Base-by-base conservation (phyloP, 306 rosid genomes). In the Adenanthera pavonina region DNA sequence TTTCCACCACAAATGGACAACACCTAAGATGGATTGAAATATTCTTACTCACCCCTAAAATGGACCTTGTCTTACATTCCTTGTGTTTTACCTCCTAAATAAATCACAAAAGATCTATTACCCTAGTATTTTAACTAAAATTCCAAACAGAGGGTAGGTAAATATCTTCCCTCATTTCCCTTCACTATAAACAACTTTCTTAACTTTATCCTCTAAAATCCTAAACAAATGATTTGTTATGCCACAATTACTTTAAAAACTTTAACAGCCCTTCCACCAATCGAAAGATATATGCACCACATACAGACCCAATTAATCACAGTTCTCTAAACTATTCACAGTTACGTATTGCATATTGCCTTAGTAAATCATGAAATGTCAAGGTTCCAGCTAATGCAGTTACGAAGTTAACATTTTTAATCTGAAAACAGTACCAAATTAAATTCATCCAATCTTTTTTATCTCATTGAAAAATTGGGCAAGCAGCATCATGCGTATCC, bases 401-500 rank as follows among this genome's bases (percentile, higher is more conserved):
- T 25, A 9, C 38, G 6, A 57, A 8, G 35, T 19, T 8, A 5
- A 1, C 40, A 60, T 30, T 3, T 20, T 60, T 30, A 60, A 30
- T 16, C 67, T 5, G 16, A 30, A 13, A 60, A 60, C 9, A 60
- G 44, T 59, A 60, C 41, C 51, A 34, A 52, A 51, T 10, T 8
- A 34, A 38, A 62, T 35, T 78, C 51, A 66, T 48, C 61, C n/a
- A 0, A 36, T 14, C 47, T 70, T 59, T 38, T 74, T 46, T 12
- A 25, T 25, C 36, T 3, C 76, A 78, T 68, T 72, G 72, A 81
- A n/a, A 57, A 59, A 14, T 41, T 19, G 17, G 41, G 35, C 46
- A 73, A 41, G 65, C 11, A 56, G 3, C 76, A 74, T 43, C 38
- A 43, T 52, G 34, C 65, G n/a, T 68, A 78, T 61, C 30, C 17